phyloP scores from a whole-genome alignment of 2,329 filamentous ascomycete genomes.

The Thermochaetoides dissita region DNA sequence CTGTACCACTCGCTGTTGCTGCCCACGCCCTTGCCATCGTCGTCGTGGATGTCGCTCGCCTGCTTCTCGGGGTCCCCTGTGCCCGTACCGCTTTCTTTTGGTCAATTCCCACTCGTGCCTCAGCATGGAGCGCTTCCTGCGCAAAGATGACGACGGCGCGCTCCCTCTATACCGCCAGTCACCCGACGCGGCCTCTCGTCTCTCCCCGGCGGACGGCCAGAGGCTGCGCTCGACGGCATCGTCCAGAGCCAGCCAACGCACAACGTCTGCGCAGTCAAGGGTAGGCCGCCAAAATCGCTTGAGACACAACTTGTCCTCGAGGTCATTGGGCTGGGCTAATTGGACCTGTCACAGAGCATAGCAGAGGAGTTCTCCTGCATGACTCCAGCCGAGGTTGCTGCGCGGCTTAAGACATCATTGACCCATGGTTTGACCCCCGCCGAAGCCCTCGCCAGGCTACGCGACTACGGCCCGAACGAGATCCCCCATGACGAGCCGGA shows the following conservation, averaged over 20 bases:
- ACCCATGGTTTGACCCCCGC: conserved; percentile 64
- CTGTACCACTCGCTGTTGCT: too few relatives aligned
- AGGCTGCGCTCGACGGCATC: conserved; percentile 21
- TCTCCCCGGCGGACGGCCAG: conserved; percentile 17
- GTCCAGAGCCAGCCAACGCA: conserved; percentile 26
- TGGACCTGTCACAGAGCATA: conserved; percentile 27
- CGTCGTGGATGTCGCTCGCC: too few relatives aligned
- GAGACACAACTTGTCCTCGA: neutral
- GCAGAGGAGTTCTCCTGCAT: conserved; percentile 53
- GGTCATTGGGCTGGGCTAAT: conserved; percentile 9
- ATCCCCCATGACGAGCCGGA: conserved; percentile 88
- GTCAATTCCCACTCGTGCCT: neutral
- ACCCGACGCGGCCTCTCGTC: conserved; percentile 19
- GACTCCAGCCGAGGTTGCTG: conserved; percentile 63
- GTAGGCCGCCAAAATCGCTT: conserved; percentile 22
- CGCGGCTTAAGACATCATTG: conserved; percentile 68
- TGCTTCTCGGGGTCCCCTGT: too few relatives aligned
- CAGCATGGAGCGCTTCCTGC: conserved; percentile 16
- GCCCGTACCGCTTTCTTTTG: neutral
- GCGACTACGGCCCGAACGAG: conserved; percentile 80
- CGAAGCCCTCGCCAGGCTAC: conserved; percentile 67
- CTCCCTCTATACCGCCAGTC: conserved; percentile 23
- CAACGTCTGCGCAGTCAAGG: conserved; percentile 41
- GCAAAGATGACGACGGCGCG: conserved; percentile 19
- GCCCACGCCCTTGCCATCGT: too few relatives aligned